Base-by-base conservation (phyloP, 805 yeast genomes). In the Candida alai region DNA sequence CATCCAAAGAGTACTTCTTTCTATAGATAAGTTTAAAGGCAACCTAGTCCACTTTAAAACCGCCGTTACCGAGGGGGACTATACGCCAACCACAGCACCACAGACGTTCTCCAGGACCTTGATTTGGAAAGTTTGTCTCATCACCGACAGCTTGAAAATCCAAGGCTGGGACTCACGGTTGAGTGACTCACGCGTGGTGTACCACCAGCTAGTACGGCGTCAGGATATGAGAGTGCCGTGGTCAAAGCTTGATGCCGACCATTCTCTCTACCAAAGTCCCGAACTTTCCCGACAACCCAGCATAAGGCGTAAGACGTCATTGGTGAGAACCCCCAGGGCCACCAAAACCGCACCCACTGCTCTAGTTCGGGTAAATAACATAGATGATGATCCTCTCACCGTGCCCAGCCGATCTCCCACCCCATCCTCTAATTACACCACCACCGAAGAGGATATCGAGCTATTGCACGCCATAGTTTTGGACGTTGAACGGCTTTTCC, bases 401-500 rank as follows among this genome's bases (percentile, higher is more conserved):
- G 20, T 21, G 12, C 15, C 20, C n/a, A 28, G 28, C 15, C 24
- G 26, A 14, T 16, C 40, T 8, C 22, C 32, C 15, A 20, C 26
- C 5, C 23, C 21, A 11, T 30, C 34, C 3, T 11, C 28, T 7
- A n/a, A 13, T 12, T 21, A 28, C 12, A 13, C 22, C 6, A 25
- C 32, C 15, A 31, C 34, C 10, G 15, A 35, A 2, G 47, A 42
- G n/a, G 74, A 71, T 41, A 31, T 56, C 3, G 74, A 70, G 20
- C 53, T 67, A 7, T 51, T 75, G 19, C 57, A 58, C 18, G 53
- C 60, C 6, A 65, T 75, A 19, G 61, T 73, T n/a, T 46, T 71
- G 28, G 80, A 75, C 39, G 70, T 74, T 3, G 73, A 73, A 28
- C 50, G 80, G 35, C 51, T 75, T 9, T 74, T 75, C 42, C 80